Conservation (phyloP, 495 filamentous ascomycete genomes). For the Podospora pseudoanserina region DNA sequence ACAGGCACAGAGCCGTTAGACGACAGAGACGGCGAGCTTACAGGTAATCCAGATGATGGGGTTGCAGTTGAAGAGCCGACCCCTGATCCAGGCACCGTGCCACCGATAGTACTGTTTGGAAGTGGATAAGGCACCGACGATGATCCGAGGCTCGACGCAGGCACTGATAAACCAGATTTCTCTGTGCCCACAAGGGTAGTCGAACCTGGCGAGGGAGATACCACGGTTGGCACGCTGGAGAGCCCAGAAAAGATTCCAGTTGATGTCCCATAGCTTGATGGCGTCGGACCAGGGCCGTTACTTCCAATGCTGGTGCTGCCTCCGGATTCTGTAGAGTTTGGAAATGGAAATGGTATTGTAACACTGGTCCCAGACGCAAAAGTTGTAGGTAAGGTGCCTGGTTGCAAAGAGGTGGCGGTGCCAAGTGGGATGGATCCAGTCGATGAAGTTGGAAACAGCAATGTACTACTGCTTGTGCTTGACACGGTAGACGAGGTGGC, state of each 20-base stretch:
- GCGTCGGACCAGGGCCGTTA: not conserved
- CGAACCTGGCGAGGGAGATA: not conserved
- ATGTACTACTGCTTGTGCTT: not conserved
- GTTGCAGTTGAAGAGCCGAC: not conserved
- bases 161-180: not conserved
- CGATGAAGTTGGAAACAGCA: not conserved
- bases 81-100: not conserved
- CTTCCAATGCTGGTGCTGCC: not conserved
- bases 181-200: not conserved
- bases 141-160: not conserved
- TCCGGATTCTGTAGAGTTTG: constrained; percentile 5
- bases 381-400: not conserved
- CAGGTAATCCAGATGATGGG: not conserved
- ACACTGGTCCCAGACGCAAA: not conserved
- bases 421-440: not conserved
- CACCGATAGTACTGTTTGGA: constrained; percentile 1
- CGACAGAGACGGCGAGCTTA: not conserved
- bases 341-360: not conserved
- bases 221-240: not conserved
- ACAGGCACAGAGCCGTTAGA: not conserved
- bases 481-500: not conserved
- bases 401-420: not conserved
- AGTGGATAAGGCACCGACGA: constrained; percentile 5
- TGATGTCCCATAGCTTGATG: not conserved
- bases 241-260: not conserved